phyloP scores from a whole-genome alignment of 352 stramenopile genomes.

The Phytophthora megakarya region DNA sequence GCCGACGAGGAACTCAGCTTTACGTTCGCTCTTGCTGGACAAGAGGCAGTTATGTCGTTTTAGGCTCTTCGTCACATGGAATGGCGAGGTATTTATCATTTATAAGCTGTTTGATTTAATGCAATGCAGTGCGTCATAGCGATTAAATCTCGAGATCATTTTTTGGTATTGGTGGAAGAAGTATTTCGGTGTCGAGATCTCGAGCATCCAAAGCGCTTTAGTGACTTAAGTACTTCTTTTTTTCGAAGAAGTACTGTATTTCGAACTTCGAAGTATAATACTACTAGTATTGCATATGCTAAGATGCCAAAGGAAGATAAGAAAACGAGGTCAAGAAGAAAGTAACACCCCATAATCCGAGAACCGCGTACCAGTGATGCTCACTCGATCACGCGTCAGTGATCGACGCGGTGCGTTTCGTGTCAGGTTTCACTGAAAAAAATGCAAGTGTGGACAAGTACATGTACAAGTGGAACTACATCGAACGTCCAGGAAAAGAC shows the following conservation, averaged over 20 bases:
- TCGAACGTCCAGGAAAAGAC: constrained; percentile 52
- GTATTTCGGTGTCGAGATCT: no score
- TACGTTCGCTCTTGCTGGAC: constrained; percentile 28
- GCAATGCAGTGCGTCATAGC: constrained; percentile 4
- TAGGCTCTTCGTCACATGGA: constrained; percentile 15
- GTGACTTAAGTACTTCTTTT: no score
- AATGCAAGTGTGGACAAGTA: constrained; percentile 47
- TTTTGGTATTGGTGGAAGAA: background rate
- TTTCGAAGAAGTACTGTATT: no score
- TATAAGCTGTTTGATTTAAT: constrained; percentile 29
- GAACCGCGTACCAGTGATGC: no score
- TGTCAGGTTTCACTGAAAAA: constrained; percentile 55
- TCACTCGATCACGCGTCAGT: constrained; percentile 33
- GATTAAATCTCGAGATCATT: background rate
- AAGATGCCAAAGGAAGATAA: no score
- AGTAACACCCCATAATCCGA: no score
- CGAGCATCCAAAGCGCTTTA: no score
- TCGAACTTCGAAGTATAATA: no score
- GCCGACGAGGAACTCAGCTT: constrained; percentile 39
- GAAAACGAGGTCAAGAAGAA: no score
- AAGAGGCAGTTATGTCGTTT: constrained; percentile 30
- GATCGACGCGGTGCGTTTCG: constrained; percentile 55
- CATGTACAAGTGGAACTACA: constrained; percentile 75
- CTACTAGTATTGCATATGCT: no score
- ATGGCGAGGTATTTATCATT: constrained; percentile 40